These are phyloP conservation scores for Nidula niveotomentosa DNA, from an alignment of 1,284 basidiomycete species.

Conservation along the genomic window DNA sequence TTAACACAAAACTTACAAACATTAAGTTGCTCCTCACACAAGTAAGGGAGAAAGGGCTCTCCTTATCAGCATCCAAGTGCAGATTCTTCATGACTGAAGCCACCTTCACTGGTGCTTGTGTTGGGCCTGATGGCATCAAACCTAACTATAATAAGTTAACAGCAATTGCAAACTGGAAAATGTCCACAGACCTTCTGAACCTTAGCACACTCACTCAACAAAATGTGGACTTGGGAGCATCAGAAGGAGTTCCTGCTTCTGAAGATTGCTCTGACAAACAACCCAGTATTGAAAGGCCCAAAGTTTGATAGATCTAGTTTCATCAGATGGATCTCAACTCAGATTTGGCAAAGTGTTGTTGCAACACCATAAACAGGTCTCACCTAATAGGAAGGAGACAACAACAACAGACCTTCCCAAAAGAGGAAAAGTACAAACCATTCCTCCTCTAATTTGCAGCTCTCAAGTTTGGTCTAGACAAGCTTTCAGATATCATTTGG, in stretches of 20 bases:
- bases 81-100: too few relatives aligned
- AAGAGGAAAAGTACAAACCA: slow-evolving; percentile 29
- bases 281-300: slow-evolving; percentile 8
- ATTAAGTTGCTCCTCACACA: too few relatives aligned
- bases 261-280: neutral
- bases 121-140: too few relatives aligned
- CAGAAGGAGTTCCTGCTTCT: neutral
- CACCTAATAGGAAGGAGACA: slow-evolving; percentile 17
- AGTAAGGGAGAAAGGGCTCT: too few relatives aligned
- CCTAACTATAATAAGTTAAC: too few relatives aligned
- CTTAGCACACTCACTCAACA: too few relatives aligned
- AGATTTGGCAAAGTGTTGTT: slow-evolving; percentile 29
- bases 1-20: too few relatives aligned
- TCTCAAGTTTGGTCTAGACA: slow-evolving; percentile 21
- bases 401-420: slow-evolving; percentile 25
- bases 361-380: slow-evolving; percentile 17
- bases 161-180: too few relatives aligned
- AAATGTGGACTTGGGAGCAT: too few relatives aligned
- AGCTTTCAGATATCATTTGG: slow-evolving; percentile 15
- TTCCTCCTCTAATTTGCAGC: slow-evolving; percentile 30
- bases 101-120: too few relatives aligned
- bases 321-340: slow-evolving; percentile 27
- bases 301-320: slow-evolving; percentile 29
- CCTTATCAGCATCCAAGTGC: too few relatives aligned
- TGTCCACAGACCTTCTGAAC: too few relatives aligned